Base-by-base conservation (phyloP, 2,329 filamentous ascomycete species). In the Lachnellula suecica region DNA sequence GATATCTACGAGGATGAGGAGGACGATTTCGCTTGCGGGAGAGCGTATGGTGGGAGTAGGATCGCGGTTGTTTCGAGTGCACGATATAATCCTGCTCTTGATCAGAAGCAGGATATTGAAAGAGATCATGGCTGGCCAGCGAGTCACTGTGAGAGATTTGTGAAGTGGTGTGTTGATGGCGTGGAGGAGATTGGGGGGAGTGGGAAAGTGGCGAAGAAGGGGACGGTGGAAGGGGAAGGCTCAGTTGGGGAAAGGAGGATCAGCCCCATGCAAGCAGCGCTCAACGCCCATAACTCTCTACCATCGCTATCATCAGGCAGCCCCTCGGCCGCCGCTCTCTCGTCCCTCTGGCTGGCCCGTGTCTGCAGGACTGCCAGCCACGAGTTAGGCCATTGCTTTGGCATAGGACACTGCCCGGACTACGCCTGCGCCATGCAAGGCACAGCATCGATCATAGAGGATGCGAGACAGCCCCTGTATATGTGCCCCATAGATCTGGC, bases 321-420 rank as follows among this genome's bases (percentile, higher is more conserved):
- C 19, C 67, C 66, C 4, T 59, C 60, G 4, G 56, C 49, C 7
- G 17, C 66, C 1, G 66, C 68, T 1, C 52, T 71, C 1, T 60
- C 66, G 0, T 73, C 68, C 0, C 62, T 85, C 2, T 88, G 84
- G 82, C 74, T 88, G 13, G 75, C 74, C 9, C 74, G 79, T 10
- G 66, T 82, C 2, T 82, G 74, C 47, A 78, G 77, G 45, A 87
- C 85, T 0, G 79, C 78, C 1, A 75, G 76, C 2, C 86, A 89
- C 62, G 85, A 89, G 61, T 67, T 89, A 0, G 82, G 83, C 0
- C 86, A 88, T 64, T 89, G 84, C 61, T 77, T 89, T 34, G 82
- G 80, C 0, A 73, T 89, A 13, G 84, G 68, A 7, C 85, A 89
- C 63, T 89, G 86, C 62, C 70, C 79, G 0, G 87, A 83, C 60